Evolutionary conservation across 139 green algal genomes (phyloP).

Genomic region (Volvox africanus): DNA sequence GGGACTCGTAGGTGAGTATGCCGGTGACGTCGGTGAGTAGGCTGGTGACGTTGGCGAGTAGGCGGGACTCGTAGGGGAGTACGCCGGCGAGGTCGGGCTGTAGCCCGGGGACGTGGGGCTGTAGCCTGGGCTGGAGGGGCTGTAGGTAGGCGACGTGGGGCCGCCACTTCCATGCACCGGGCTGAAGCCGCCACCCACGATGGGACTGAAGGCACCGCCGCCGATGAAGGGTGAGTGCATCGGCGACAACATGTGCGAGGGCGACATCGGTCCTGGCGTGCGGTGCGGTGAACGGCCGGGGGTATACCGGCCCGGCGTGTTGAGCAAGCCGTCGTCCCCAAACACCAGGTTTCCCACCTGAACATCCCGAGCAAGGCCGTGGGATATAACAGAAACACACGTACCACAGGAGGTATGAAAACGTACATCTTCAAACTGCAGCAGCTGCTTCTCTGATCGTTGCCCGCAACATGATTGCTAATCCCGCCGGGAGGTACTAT

Average conservation of each 20-base stretch:
- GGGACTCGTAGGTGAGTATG: slow-evolving; percentile 80
- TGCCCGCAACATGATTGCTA: too few relatives aligned
- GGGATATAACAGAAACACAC: too few relatives aligned
- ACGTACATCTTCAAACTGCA: too few relatives aligned
- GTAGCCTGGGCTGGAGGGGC: slow-evolving; percentile 68
- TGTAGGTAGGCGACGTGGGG: slow-evolving; percentile 67
- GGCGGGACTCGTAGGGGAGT: slow-evolving; percentile 74
- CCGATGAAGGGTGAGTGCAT: slow-evolving; percentile 68
- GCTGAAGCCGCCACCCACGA: slow-evolving; percentile 46
- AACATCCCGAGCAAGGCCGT: too few relatives aligned
- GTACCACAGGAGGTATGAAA: too few relatives aligned
- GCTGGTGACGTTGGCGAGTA: slow-evolving; percentile 81
- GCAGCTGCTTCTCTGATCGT: too few relatives aligned
- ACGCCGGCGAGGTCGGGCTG: slow-evolving; percentile 64
- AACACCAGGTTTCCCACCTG: slow-evolving; percentile 43
- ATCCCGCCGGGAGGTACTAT: too few relatives aligned
- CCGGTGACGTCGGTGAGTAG: slow-evolving; percentile 78
- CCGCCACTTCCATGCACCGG: slow-evolving; percentile 65
- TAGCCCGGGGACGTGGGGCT: slow-evolving; percentile 75
- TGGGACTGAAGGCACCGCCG: slow-evolving; percentile 71
- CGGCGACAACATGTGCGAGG: slow-evolving; percentile 66
- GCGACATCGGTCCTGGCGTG: slow-evolving; percentile 67
- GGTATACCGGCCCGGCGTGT: slow-evolving; percentile 57
- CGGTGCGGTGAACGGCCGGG: slow-evolving; percentile 66
- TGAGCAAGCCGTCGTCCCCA: slow-evolving; percentile 33